A percentile compares a stretch with the other conserved stretches of the same genome.
These are phyloP conservation scores for Lichenothelia convexa DNA, from an alignment of 495 filamentous ascomycete genomes.

Conservation along the genomic window DNA sequence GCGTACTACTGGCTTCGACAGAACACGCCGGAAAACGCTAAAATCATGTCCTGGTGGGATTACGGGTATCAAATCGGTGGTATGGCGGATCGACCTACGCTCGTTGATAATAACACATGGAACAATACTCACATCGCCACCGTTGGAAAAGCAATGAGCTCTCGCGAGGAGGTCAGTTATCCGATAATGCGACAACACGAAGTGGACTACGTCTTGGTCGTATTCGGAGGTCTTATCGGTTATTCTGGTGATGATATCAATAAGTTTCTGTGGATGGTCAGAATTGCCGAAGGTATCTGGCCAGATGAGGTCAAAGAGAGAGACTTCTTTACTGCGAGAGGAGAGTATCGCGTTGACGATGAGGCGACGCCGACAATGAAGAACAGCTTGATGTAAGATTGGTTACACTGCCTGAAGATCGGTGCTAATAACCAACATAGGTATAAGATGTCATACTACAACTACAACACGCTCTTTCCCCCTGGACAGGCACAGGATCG, in stretches of 20 bases:
- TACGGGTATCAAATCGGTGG: constrained; percentile 99
- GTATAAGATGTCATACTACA: constrained; percentile 99
- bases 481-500: constrained; percentile 81
- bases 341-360: constrained; percentile 90
- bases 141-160: constrained; percentile 98
- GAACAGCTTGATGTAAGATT: constrained; percentile 87
- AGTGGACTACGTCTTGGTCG: constrained; percentile 93
- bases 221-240: constrained; percentile 89
- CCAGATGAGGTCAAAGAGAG: constrained; percentile 96
- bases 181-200: constrained; percentile 96
- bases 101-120: constrained; percentile 99
- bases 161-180: constrained; percentile 92
- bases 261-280: constrained; percentile 99
- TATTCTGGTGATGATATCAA: constrained; percentile 99
- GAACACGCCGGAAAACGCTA: constrained; percentile 84
- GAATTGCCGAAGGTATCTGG: constrained; percentile 98
- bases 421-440: constrained; percentile 24
- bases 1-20: constrained; percentile 99
- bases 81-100: constrained; percentile 93
- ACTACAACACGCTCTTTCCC: constrained; percentile 84
- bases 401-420: background rate
- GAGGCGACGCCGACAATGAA: constrained; percentile 95
- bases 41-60: constrained; percentile 99
- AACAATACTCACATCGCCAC: constrained; percentile 99
- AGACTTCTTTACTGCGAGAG: constrained; percentile 84